Evolutionary conservation across 768 basidiomycete species (phyloP), one percentile per base, ranked within the genome.

Genomic region (Phanerochaete carnosa): DNA sequence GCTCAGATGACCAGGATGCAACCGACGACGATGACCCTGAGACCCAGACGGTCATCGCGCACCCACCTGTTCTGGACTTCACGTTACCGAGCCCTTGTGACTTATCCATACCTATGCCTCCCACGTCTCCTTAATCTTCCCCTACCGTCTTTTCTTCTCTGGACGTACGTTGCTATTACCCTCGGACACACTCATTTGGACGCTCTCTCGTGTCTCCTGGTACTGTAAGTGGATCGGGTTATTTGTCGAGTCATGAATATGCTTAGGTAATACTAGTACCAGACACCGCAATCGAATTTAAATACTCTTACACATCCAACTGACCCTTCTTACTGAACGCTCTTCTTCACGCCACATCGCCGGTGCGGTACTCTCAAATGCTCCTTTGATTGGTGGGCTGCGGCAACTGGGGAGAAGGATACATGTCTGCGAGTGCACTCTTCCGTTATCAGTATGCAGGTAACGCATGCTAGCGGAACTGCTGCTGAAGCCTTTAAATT

Each of bases 11-110:
- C 13, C 23, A 59, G 4, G 35, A 55, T 28, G 3, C 4, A 9
- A 39, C 57, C 6, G 39, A 23, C 39, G 56, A 64, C 3, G 62
- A 60, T 9, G 63, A 59, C 26, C 56, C 47, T 16, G 60, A 58
- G 25, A 45, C n/a, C 1, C 52, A 53, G 15, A 30, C 16, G 15
- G 45, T 29, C 22, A 43, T 49, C 39, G 57, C 56, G 33, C 58
- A 28, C 28, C 59, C 57, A 9, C 57, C 57, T 12, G 33, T 58
- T 22, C 47, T 58, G 32, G 57, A 58, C 57, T 58, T 58, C 30
- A 29, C 49, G 13, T 29, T 58, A 16, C 47, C 57, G 35, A 58
- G 57, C 46, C 57, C 57, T 9, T 35, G 30, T 16, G 57, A 58
- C 33, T 23, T 58, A 13, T 49, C 57, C 7, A 58, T 58, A 19